Percentiles rank a stretch among this genome's conserved stretches.
phyloP scores from a whole-genome alignment of 129 eudicot genomes.

The Logfia minima region DNA sequence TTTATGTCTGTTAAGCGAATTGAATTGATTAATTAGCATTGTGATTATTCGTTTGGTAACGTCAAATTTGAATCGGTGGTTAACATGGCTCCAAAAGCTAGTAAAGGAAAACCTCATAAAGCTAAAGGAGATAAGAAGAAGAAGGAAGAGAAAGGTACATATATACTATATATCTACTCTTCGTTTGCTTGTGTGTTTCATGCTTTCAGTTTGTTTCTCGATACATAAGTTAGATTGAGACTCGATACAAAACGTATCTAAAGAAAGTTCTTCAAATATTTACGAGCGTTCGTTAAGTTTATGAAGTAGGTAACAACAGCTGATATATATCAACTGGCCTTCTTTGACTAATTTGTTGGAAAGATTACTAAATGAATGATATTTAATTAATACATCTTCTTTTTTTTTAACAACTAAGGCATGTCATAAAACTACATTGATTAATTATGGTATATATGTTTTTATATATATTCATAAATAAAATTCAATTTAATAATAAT shows the following conservation, averaged over 20 bases:
- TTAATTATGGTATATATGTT: not conserved
- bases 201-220: not conserved
- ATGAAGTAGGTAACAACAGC: not conserved
- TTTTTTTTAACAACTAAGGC: not conserved
- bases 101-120: slow-evolving; percentile 75
- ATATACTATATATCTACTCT: not conserved
- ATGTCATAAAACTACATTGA: not conserved
- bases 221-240: not conserved
- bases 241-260: not conserved
- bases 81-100: slow-evolving; percentile 82
- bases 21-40: not conserved
- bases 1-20: not conserved
- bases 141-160: slow-evolving; percentile 85
- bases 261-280: not conserved
- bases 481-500: no score
- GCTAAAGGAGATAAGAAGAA: slow-evolving; percentile 96
- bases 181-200: not conserved
- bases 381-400: no score
- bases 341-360: no score
- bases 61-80: not conserved
- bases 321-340: no score
- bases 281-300: not conserved
- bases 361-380: no score
- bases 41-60: not conserved
- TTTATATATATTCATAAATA: no score